Evolutionary conservation across 2,329 filamentous ascomycete species (phyloP), one percentile per base, ranked within the genome.

Genomic region (Tetracladium maxilliforme): DNA sequence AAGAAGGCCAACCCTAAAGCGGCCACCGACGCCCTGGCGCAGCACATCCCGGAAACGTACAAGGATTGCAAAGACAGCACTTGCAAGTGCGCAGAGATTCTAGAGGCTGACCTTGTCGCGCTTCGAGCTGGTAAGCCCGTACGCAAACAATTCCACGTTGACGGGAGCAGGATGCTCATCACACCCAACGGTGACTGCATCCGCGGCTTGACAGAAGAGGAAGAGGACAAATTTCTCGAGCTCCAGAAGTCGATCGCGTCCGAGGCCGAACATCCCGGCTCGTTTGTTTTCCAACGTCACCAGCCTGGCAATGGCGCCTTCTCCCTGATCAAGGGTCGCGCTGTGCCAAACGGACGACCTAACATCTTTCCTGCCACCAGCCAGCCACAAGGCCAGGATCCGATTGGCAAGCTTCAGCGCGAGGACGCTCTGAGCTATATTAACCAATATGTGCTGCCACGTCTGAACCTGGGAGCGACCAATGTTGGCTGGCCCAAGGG

Each of bases 171-270:
- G 14, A 70, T 79, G 33, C 62, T 86, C 36, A 68, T 86, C 26
- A 84, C 79, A 0, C 76, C 79, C 1, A 72, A 77, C 32, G 79
- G 80, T 8, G 73, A 81, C 33, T 80, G 77, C 42, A 58, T 87
- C n/a, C 71, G 75, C 34, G 75, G 78, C 30, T 51, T 90, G 27
- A 71, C 62, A 2, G 51, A 62, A 4, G 68, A 75, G 21, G 72
- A 86, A 33, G 79, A 86, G 41, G 58, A 73, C 17, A 63, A 64
- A 5, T 86, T 78, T 35, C 54, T 87, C 8, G 59, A 69, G 25
- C 60, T 87, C 5, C 81, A 87, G 45, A 54, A 60, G 23, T 52
- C 52, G 6, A 51, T 81, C 22, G 60, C 63, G 7, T 52, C 54
- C 19, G 57, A 61, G 10, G 51, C 56, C 23, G 58, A 57, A 25